Evolutionary conservation across 148 eudicot species (phyloP).

Genomic region (Rhododendron simsii): DNA sequence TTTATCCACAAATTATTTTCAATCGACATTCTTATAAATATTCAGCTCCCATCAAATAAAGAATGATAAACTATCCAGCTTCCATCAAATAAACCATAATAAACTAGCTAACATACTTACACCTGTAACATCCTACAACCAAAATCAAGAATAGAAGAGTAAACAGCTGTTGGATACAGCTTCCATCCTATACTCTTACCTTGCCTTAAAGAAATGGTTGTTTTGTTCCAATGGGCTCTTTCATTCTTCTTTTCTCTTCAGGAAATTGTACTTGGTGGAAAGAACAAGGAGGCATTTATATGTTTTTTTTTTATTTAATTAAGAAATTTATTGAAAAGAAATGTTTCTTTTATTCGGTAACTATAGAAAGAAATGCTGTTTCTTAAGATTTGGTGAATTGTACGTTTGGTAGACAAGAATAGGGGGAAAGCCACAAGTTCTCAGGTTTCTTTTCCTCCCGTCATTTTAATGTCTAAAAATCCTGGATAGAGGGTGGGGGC

Average conservation of each 20-base stretch:
- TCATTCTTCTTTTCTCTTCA: not conserved
- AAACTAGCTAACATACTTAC: not conserved
- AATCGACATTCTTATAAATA: not conserved
- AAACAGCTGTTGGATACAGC: not conserved
- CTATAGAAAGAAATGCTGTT: not conserved
- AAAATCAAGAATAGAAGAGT: not conserved
- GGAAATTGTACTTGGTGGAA: not conserved
- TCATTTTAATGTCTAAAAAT: not conserved
- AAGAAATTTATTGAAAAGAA: too few species aligned
- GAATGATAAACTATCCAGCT: not conserved
- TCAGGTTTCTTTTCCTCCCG: not conserved
- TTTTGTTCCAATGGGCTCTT: not conserved
- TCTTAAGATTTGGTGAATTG: not conserved
- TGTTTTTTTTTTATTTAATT: not conserved
- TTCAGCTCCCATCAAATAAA: not conserved
- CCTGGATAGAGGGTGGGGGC: not conserved
- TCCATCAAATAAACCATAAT: not conserved
- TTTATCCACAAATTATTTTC: not conserved
- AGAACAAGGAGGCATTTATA: not conserved
- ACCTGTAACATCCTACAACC: not conserved
- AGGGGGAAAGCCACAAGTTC: not conserved
- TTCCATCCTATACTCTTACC: not conserved
- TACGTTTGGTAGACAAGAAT: not conserved
- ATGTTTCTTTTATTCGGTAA: too few species aligned
- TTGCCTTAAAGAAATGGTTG: not conserved